Evolutionary conservation across 371 early-diverging fungal species (phyloP), one percentile per base, ranked within the genome.

Genomic region (Vairimorpha necatrix): DNA sequence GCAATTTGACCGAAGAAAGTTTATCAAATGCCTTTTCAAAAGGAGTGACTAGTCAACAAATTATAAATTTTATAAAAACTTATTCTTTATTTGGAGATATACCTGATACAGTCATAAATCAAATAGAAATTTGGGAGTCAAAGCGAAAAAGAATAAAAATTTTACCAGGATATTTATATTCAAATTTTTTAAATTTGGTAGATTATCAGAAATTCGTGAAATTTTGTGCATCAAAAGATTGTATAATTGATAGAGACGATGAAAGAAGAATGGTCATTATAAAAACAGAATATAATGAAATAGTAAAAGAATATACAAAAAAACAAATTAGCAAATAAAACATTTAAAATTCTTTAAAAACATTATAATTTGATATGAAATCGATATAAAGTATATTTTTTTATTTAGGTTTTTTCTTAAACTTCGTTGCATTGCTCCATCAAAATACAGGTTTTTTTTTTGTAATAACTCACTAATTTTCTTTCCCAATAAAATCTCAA

Each of bases 21-120:
- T 88, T 96, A 42, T 85, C 90, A 20, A 87, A 88, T 39, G 97
- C 99, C 0, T 84, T 95, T 28, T 69, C 85, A 28, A 91, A 92
- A 26, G 97, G 97, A 9, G 96, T 98, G 72, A 92, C 95, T 0
- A 93, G 95, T 2, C 91, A 92, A 34, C 97, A 96, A 85, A 89
- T 91, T 67, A 72, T 72, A 46, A 47, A 79, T 56, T 86, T 79
- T 70, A 54, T 86, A 28, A 58, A 69, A 18, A 24, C 67, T 38
- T 66, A 68, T 28, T 20, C 46, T 47, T 34, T 70, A 30, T 56
- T 50, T 26, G 65, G 42, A 58, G 65, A 72, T 46, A 46, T 96
- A 54, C 95, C 96, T 0, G 76, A 89, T 14, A 93, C 94, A 0
- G 93, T 98, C 2, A 88, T 92, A 0, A 97, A 95, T 85, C 98